phyloP scores from a whole-genome alignment of 2,329 filamentous ascomycete species.

The Cladophialophora yegresii region DNA sequence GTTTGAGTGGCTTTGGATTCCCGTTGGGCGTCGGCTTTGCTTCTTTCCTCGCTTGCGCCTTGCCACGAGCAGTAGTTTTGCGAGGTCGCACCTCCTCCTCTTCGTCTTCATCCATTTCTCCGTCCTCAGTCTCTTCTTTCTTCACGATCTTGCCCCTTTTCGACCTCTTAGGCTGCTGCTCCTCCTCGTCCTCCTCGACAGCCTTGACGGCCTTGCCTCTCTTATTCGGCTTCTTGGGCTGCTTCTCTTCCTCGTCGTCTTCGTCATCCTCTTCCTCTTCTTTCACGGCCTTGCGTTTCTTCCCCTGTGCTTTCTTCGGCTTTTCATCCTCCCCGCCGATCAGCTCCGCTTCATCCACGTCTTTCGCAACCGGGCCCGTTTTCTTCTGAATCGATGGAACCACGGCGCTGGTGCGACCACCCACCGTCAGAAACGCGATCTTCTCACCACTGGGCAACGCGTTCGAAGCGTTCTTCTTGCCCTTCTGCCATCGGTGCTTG shows the following conservation, averaged over 20 bases:
- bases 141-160: slow-evolving; percentile 38
- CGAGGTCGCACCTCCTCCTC: slow-evolving; percentile 28
- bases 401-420: slow-evolving; percentile 86
- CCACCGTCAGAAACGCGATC: slow-evolving; percentile 83
- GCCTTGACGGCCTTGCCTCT: slow-evolving; percentile 13
- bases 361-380: slow-evolving; percentile 60
- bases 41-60: slow-evolving; percentile 35
- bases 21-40: slow-evolving; percentile 13
- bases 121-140: slow-evolving; percentile 20
- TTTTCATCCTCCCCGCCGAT: slow-evolving; percentile 35
- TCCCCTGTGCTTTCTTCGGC: slow-evolving; percentile 41
- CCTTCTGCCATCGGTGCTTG: slow-evolving; percentile 85
- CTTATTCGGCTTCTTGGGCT: slow-evolving; percentile 37
- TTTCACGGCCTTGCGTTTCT: slow-evolving; percentile 37
- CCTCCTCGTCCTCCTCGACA: slow-evolving; percentile 35
- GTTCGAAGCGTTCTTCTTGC: slow-evolving; percentile 68
- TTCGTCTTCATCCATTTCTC: slow-evolving; percentile 21
- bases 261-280: slow-evolving; percentile 26
- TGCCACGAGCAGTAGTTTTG: slow-evolving; percentile 38
- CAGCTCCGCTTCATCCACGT: slow-evolving; percentile 45
- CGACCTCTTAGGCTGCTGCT: slow-evolving; percentile 40
- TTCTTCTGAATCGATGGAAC: slow-evolving; percentile 87
- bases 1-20: slow-evolving; percentile 1
- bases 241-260: background rate
- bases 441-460: slow-evolving; percentile 80